These are phyloP conservation scores for Chenopodium album DNA, from an alignment of 148 eudicot species.

Conservation along the genomic window DNA sequence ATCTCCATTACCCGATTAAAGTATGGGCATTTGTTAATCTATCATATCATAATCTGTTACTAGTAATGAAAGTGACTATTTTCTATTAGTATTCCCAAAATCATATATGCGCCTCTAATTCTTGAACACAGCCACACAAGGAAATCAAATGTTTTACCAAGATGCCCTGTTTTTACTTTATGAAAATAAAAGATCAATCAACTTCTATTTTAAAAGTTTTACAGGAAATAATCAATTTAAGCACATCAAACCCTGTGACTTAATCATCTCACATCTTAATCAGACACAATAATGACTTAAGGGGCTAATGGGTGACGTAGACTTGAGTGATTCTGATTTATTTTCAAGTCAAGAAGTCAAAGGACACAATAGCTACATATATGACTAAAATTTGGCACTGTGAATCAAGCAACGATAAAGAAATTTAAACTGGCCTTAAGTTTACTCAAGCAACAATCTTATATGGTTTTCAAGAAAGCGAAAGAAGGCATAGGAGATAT, in stretches of 20 bases:
- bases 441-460: conserved; percentile 15
- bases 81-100: not conserved
- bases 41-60: not conserved
- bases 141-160: not conserved
- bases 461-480: not conserved
- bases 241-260: not conserved
- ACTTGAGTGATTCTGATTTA: not conserved
- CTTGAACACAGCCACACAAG: not conserved
- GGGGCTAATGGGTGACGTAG: not conserved
- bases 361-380: not conserved
- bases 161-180: not conserved
- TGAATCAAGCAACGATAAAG: not conserved
- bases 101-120: not conserved
- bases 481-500: not conserved
- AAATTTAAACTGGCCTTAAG: not conserved
- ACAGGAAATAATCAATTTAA: not conserved
- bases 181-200: not conserved
- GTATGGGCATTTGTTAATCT: not conserved
- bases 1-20: not conserved
- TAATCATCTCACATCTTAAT: not conserved
- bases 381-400: not conserved
- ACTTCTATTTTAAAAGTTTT: not conserved
- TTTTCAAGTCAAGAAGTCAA: not conserved
- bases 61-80: not conserved
- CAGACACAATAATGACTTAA: not conserved